phyloP scores from a whole-genome alignment of 345 rosid species.

The Lepidium didymum region DNA sequence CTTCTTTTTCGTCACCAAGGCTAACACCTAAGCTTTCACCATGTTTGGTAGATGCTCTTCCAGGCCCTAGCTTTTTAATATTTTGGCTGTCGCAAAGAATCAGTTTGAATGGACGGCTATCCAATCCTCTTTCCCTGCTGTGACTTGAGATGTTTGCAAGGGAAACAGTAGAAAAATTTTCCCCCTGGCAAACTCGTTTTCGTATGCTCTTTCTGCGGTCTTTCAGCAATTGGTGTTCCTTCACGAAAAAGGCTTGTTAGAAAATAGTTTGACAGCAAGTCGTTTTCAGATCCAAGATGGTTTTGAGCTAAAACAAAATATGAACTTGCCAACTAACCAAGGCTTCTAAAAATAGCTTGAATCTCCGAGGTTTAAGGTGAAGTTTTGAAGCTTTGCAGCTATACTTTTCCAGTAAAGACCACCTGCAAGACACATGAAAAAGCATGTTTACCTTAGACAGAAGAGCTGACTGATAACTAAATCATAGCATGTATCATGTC shows the following conservation, averaged over 20 bases:
- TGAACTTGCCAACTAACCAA: constrained; percentile 58
- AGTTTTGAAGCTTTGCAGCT: constrained; percentile 99
- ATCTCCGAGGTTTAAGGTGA: constrained; percentile 93
- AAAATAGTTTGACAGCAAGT: constrained; percentile 17
- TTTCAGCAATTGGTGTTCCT: constrained; percentile 96
- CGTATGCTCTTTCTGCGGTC: constrained; percentile 81
- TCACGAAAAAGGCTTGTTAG: constrained; percentile 30
- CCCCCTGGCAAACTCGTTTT: constrained; percentile 66
- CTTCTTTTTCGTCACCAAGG: constrained; percentile 57
- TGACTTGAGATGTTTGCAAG: constrained; percentile 52
- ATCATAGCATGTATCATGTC: background rate
- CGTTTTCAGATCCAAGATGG: constrained; percentile 11
- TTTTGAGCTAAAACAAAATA: background rate
- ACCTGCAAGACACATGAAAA: constrained; percentile 49
- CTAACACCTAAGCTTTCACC: constrained; percentile 49
- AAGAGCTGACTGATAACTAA: background rate
- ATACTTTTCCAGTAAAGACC: constrained; percentile 96
- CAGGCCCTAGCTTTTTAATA: constrained; percentile 67
- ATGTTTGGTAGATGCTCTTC: constrained; percentile 58
- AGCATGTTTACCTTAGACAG: background rate
- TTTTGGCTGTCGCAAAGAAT: constrained; percentile 74
- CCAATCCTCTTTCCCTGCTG: constrained; percentile 57
- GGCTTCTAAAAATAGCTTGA: constrained; percentile 88
- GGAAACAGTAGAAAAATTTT: constrained; percentile 52
- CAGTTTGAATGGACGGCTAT: constrained; percentile 53